phyloP scores from a whole-genome alignment of 192 early-diverging fungal species.

The Coemansia sp. region DNA sequence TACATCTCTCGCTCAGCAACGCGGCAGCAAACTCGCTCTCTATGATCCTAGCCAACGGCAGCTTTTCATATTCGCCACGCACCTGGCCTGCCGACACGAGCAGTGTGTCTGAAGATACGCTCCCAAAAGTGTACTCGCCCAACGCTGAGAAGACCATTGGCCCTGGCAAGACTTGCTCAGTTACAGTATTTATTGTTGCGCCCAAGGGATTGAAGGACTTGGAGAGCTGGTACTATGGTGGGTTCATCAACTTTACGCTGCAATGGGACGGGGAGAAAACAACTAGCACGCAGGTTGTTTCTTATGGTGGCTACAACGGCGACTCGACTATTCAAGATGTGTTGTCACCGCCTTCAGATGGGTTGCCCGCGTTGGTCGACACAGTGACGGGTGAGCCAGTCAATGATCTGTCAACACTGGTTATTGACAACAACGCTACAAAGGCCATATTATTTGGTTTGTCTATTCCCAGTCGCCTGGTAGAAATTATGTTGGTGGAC shows the following conservation, averaged over 20 bases:
- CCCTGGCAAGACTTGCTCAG: conserved; percentile 22
- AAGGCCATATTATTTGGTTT: conserved; percentile 8
- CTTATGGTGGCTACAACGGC: conserved; percentile 52
- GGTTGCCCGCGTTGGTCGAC: conserved; percentile 23
- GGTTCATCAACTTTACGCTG: conserved; percentile 35
- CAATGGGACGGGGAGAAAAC: conserved; percentile 19
- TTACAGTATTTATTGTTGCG: conserved; percentile 28
- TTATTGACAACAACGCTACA: conserved; percentile 1
- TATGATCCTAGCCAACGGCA: conserved; percentile 24
- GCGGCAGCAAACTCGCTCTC: conserved; percentile 39
- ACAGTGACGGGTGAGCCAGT: neutral
- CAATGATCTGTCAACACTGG: conserved; percentile 18
- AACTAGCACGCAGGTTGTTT: conserved; percentile 19
- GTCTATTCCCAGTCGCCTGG: conserved; percentile 25
- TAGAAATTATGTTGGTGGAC: conserved; percentile 20
- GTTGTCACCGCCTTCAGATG: conserved; percentile 13
- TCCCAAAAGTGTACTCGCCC: conserved; percentile 16
- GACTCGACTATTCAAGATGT: conserved; percentile 32
- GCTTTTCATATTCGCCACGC: conserved; percentile 15
- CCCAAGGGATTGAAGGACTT: conserved; percentile 35
- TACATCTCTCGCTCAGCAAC: conserved; percentile 12
- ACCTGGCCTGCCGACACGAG: conserved; percentile 18
- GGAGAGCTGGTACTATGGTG: conserved; percentile 53
- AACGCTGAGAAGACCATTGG: conserved; percentile 9
- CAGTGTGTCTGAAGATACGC: neutral